A percentile compares a stretch with the other conserved stretches of the same genome.
These are phyloP conservation scores for Cladosporium sp. DNA, from an alignment of 2,329 filamentous ascomycete genomes.

Conservation along the genomic window DNA sequence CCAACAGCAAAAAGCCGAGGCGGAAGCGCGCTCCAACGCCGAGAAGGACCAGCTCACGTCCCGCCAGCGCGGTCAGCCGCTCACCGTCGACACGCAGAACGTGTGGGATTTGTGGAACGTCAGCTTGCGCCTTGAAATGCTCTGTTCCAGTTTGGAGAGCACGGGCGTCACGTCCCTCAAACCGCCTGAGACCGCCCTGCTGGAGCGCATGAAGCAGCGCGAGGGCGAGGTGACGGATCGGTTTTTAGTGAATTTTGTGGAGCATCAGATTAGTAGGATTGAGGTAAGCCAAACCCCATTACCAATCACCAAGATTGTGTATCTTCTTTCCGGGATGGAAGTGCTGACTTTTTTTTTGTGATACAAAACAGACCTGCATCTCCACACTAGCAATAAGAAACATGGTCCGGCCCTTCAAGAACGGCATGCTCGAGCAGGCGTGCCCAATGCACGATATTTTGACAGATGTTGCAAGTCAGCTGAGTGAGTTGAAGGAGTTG, in stretches of 20 bases:
- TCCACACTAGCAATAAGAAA: conserved; percentile 76
- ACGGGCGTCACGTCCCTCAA: conserved; percentile 61
- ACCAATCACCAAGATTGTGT: too few species aligned
- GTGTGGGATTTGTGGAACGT: conserved; percentile 90
- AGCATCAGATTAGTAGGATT: conserved; percentile 92
- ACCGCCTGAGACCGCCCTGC: conserved; percentile 74
- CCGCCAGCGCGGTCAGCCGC: conserved; percentile 53
- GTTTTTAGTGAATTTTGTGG: conserved; percentile 83
- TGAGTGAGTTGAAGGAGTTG: conserved; percentile 61
- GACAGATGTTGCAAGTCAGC: conserved; percentile 54
- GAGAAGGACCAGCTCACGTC: conserved; percentile 49
- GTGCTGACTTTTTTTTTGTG: background rate
- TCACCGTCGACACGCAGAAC: conserved; percentile 77
- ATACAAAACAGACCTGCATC: conserved; percentile 64
- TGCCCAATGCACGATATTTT: conserved; percentile 74
- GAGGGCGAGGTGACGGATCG: conserved; percentile 85
- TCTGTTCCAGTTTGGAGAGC: conserved; percentile 84
- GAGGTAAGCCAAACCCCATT: too few species aligned
- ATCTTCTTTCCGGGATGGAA: too few species aligned
- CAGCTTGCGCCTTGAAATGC: conserved; percentile 83
- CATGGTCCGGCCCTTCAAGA: conserved; percentile 67
- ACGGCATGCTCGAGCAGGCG: conserved; percentile 66
- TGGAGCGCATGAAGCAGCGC: conserved; percentile 67
- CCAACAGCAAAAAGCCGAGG: conserved; percentile 54
- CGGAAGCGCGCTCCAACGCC: conserved; percentile 28